Percentiles rank a stretch among this genome's conserved stretches.
Evolutionary conservation across 257 asterid species (phyloP).

Genomic region (Scutellaria minor): DNA sequence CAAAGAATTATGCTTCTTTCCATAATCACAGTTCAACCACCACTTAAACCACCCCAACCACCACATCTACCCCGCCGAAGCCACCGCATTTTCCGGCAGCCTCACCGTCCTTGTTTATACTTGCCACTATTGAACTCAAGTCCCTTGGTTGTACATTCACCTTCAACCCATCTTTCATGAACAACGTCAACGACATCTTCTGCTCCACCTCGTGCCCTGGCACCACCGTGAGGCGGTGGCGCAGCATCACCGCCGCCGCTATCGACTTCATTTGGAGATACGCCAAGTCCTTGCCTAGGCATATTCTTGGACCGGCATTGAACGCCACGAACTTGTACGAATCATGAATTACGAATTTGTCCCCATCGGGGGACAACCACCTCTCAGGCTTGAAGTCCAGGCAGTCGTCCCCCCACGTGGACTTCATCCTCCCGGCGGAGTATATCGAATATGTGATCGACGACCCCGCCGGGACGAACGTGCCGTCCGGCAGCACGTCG

Average conservation of each 20-base stretch:
- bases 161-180: slow-evolving; percentile 82
- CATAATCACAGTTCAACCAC: slow-evolving; percentile 40
- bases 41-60: slow-evolving; percentile 53
- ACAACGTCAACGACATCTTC: slow-evolving; percentile 87
- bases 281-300: slow-evolving; percentile 88
- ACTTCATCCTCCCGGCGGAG: slow-evolving; percentile 85
- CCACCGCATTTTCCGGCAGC: slow-evolving; percentile 28
- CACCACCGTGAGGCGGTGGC: slow-evolving; percentile 64
- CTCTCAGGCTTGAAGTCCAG: slow-evolving; percentile 81
- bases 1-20: slow-evolving; percentile 24
- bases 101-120: slow-evolving; percentile 32
- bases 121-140: slow-evolving; percentile 39
- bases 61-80: slow-evolving; percentile 37
- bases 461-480: slow-evolving; percentile 87
- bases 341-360: slow-evolving; percentile 68
- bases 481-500: slow-evolving; percentile 81
- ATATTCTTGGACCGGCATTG: slow-evolving; percentile 89
- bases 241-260: slow-evolving; percentile 78
- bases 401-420: slow-evolving; percentile 89
- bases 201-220: slow-evolving; percentile 80
- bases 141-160: slow-evolving; percentile 65
- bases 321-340: slow-evolving; percentile 80
- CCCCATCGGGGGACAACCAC: slow-evolving; percentile 60
- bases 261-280: slow-evolving; percentile 90
- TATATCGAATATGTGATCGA: slow-evolving; percentile 85